Conservation (phyloP, 2,329 filamentous ascomycete genomes). For the Ophiosphaerella korrae region DNA sequence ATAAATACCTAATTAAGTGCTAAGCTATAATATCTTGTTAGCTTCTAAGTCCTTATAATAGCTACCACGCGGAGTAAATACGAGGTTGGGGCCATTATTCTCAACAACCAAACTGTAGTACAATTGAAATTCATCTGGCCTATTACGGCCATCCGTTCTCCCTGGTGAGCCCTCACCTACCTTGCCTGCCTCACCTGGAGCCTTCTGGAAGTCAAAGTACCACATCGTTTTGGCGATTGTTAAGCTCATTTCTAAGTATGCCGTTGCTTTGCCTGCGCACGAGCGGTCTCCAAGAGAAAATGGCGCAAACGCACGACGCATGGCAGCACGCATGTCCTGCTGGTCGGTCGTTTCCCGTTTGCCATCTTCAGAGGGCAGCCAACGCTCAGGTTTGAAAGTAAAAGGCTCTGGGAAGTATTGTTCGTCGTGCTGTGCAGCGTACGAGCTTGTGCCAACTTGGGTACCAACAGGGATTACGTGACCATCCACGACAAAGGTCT, state of each 20-base stretch:
- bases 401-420: too few species aligned
- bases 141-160: not conserved
- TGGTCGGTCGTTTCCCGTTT: not conserved
- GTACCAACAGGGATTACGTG: conserved; percentile 7
- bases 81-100: too few species aligned
- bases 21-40: too few species aligned
- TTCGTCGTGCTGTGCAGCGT: too few species aligned
- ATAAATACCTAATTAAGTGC: too few species aligned
- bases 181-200: not conserved
- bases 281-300: conserved; percentile 6
- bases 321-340: not conserved
- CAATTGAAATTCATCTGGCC: too few species aligned
- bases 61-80: too few species aligned
- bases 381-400: conserved; percentile 27
- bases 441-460: too few species aligned
- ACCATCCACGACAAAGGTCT: conserved; percentile 8
- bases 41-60: too few species aligned
- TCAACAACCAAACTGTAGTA: too few species aligned
- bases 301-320: conserved; percentile 4
- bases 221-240: conserved; percentile 6
- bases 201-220: conserved; percentile 11
- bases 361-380: conserved; percentile 7
- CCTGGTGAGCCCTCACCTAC: not conserved
- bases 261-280: conserved; percentile 12
- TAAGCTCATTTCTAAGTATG: conserved; percentile 10